Percentiles rank a stretch among this genome's conserved stretches.
These are phyloP conservation scores for Anastatica hierochuntica DNA, from an alignment of 345 rosid genomes.

Conservation along the genomic window DNA sequence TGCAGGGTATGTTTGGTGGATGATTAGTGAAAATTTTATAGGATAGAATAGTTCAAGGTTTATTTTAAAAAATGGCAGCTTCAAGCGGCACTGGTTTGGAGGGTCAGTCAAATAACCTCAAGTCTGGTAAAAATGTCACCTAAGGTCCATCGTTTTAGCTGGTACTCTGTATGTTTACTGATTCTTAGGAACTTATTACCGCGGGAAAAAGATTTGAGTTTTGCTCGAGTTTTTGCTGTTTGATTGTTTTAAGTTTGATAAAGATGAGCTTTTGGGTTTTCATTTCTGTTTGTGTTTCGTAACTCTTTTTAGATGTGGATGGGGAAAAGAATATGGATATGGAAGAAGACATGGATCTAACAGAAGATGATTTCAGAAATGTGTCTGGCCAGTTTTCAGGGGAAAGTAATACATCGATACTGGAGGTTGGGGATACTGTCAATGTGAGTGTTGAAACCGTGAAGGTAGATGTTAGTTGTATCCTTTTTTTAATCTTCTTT, in stretches of 20 bases:
- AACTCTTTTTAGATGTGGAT: neutral
- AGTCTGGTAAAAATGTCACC: no score
- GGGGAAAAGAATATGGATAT: conserved; percentile 14
- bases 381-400: conserved; percentile 25
- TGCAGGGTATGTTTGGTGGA: conserved; percentile 18
- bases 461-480: conserved; percentile 43
- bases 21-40: neutral
- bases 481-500: conserved; percentile 31
- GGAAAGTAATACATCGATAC: conserved; percentile 10
- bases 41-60: neutral
- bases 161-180: no score
- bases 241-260: neutral
- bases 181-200: conserved; percentile 3
- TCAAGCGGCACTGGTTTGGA: conserved; percentile 22
- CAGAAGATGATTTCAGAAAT: conserved; percentile 29
- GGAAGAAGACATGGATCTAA: conserved; percentile 30
- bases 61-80: conserved; percentile 33
- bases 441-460: conserved; percentile 32
- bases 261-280: conserved; percentile 11
- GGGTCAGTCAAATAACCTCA: conserved; percentile 24
- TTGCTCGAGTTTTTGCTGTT: neutral
- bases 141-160: no score
- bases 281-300: conserved; percentile 5
- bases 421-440: conserved; percentile 30
- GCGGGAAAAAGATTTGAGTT: no score